Base-by-base conservation (phyloP, 129 eudicot genomes). In the Apium graveolens region DNA sequence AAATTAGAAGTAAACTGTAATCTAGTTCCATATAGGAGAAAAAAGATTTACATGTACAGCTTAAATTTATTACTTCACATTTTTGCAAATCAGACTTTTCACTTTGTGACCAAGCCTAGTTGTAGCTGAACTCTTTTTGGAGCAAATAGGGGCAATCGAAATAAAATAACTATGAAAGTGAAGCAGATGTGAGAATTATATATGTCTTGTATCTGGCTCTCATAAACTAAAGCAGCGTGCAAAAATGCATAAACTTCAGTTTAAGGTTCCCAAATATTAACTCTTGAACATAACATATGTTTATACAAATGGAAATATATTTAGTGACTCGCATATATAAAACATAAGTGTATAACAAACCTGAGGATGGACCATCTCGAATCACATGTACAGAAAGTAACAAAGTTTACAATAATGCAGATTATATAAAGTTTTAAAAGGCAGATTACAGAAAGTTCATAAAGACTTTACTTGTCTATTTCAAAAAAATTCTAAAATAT, bases 281-380 rank as follows among this genome's bases (percentile, higher is more conserved):
- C 27, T 53, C 62, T 20, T 18, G 13, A 20, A 0, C 60, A 49
- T 49, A 21, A 18, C 1, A 7, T 49, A 49, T 24, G 5, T n/a
- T n/a, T 9, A 57, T 24, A n/a, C 9, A 5, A 10, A 57, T 57
- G 11, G 16, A 60, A 2, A 26, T 60, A 11, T 26, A n/a, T 26
- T 9, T 60, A 60, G 16, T 9, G 16, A 26, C 32, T n/a, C 5
- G 5, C 68, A 26, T 26, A 60, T 26, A 60, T 26, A n/a, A 3
- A 60, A 26, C 34, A 60, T 34, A 3, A 24, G 70, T 14, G 31
- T 34, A 60, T 35, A 27, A 83, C 78, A 29, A 85, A 95, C 97
- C 92, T 90, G 99, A 46, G 99, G 99, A 86, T 92, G 99, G 43
- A 95, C 97, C 97, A 95, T 92, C n/a, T n/a, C n/a, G n/a, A n/a